Evolutionary conservation across 2,329 filamentous ascomycete genomes (phyloP), one percentile per base, ranked within the genome.

Genomic region (Phyllosticta citribraziliensis): DNA sequence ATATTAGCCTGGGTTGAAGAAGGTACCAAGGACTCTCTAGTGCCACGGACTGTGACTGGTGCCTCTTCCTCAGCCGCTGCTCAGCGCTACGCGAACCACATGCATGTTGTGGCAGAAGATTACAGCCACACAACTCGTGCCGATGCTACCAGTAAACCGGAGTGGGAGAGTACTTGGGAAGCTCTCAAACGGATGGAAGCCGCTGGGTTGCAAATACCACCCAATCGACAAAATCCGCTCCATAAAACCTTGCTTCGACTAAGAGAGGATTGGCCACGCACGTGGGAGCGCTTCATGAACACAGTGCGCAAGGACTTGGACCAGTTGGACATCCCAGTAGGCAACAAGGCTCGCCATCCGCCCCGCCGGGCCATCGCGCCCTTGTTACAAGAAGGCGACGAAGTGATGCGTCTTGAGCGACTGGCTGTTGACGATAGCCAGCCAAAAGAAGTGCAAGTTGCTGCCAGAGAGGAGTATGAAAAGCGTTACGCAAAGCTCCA

Each of bases 1-100:
- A 87, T 93, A 78, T 79, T 97, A 0, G 70, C 92, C 50, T 92
- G 91, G 86, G 68, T 86, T 3, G 80, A 82, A 1, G 78, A 86
- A 52, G 76, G 82, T 0, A 87, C 90, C 61, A 84, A 84, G 65
- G 67, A 73, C 6, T 64, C 72, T 1, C 66, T 89, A 0, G 62
- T 96, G 8, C 88, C 92, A 0, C 82, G 58, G 75, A 50, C 52
- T 2, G 10, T 61, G 76, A 53, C 30, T 17, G 40, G 35, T 1
- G 2, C 27, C 8, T 30, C 53, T 24, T n/a, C 59, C 5, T 30
- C 52, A n/a, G 17, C 30, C 20, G 10, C 56, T 17, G 30, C 59
- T 8, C 22, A 33, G 20, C 30, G 53, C 17, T 17, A 22, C n/a
- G 30, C 25, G 14, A 53, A 54, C 14, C 10, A 53, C 11, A 53